phyloP scores from a whole-genome alignment of 2,329 filamentous ascomycete genomes.

The Botryotinia convoluta region DNA sequence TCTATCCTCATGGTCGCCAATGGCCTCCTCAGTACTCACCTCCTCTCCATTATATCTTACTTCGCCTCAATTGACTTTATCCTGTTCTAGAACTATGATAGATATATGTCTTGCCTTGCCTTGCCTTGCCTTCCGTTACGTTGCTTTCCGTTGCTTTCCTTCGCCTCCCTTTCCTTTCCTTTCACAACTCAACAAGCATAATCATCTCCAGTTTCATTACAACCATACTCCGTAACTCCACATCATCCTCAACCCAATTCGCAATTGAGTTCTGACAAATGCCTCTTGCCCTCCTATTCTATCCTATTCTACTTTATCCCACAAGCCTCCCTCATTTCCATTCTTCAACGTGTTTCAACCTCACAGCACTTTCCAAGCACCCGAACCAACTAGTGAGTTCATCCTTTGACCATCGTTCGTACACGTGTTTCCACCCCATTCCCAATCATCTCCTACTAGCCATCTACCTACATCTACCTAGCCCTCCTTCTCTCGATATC shows the following conservation, averaged over 20 bases:
- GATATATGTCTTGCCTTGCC: neutral
- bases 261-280: constrained; percentile 1
- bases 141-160: neutral
- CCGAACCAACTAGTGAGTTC: neutral
- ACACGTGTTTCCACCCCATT: constrained; percentile 10
- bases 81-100: constrained; percentile 9
- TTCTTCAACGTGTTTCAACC: constrained; percentile 13
- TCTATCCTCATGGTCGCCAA: neutral
- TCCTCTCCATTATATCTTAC: neutral
- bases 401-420: constrained; percentile 11
- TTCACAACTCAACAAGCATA: constrained; percentile 17
- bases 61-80: constrained; percentile 4
- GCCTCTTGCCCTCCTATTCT: neutral
- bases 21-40: neutral
- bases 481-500: neutral
- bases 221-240: constrained; percentile 17
- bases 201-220: constrained; percentile 12
- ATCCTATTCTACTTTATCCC: neutral
- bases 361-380: constrained; percentile 1
- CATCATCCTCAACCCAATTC: constrained; percentile 2
- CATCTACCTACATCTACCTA: constrained; percentile 7
- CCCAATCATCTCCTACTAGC: neutral
- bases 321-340: neutral
- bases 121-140: neutral
- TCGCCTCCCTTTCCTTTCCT: neutral